These are phyloP conservation scores for Geranium incanum DNA, from an alignment of 441 rosid genomes.

Conservation along the genomic window DNA sequence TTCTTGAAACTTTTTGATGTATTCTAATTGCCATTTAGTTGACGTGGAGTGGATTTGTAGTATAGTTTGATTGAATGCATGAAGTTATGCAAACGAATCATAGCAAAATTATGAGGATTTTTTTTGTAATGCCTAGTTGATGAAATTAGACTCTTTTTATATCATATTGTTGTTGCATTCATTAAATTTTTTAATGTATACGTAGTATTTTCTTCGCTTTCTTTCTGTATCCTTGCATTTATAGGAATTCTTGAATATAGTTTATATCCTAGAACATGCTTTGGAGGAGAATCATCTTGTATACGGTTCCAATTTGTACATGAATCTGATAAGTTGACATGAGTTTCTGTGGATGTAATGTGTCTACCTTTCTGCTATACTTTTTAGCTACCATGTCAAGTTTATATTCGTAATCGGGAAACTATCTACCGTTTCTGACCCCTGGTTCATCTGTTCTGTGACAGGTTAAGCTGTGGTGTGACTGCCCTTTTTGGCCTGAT, in stretches of 20 bases:
- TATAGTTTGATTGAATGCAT: too few relatives aligned
- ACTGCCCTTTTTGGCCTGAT: conserved; percentile 97
- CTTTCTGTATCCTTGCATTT: not conserved
- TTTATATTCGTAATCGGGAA: not conserved
- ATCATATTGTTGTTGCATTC: not conserved
- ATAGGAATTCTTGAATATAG: not conserved
- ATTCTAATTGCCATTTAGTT: too few relatives aligned
- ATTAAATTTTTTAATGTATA: not conserved
- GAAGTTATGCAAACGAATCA: too few relatives aligned
- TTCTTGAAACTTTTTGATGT: too few relatives aligned
- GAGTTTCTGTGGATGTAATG: not conserved
- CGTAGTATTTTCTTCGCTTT: not conserved
- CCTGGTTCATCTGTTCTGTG: conserved; percentile 8
- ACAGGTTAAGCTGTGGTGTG: conserved; percentile 88
- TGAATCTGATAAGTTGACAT: not conserved
- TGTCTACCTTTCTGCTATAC: not conserved
- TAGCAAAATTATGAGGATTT: not conserved
- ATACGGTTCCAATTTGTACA: not conserved
- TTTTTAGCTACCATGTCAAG: not conserved
- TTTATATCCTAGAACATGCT: not conserved
- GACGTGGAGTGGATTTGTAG: too few relatives aligned
- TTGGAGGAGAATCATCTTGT: not conserved
- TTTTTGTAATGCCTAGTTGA: not conserved
- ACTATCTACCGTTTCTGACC: not conserved
- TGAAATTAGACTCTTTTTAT: not conserved